Percentiles rank a stretch among this genome's conserved stretches.
phyloP scores from a whole-genome alignment of 768 basidiomycete genomes.

The Russula brevipes region DNA sequence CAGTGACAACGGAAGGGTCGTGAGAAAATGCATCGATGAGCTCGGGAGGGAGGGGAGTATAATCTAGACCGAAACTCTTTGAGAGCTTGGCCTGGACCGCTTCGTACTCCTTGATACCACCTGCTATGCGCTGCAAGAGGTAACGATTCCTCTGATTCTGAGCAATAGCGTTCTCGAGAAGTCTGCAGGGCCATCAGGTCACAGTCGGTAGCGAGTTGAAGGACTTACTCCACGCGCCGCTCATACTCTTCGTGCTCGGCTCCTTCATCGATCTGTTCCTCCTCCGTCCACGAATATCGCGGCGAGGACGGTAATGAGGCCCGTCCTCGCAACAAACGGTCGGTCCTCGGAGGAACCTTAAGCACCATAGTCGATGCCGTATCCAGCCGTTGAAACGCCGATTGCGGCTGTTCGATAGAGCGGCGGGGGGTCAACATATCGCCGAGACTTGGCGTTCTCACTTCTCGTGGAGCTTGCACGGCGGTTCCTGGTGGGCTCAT shows the following conservation, averaged over 20 bases:
- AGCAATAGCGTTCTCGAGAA: conserved; percentile 51
- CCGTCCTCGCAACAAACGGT: conserved; percentile 26
- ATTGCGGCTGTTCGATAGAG: neutral
- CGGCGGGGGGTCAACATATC: neutral
- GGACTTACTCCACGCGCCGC: conserved; percentile 47
- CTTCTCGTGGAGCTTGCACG: neutral
- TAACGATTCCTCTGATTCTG: conserved; percentile 69
- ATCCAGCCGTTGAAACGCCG: neutral
- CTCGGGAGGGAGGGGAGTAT: conserved; percentile 53
- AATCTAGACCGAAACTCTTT: conserved; percentile 43
- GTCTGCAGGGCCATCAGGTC: conserved; percentile 36
- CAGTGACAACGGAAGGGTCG: conserved; percentile 72
- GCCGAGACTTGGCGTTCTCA: neutral
- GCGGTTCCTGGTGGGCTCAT: conserved; percentile 4
- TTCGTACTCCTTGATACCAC: conserved; percentile 62
- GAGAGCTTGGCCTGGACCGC: conserved; percentile 49
- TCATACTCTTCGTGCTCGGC: conserved; percentile 54
- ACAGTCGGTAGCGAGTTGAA: neutral
- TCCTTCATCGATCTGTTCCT: conserved; percentile 42
- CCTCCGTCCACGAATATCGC: conserved; percentile 25
- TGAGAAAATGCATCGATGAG: conserved; percentile 70
- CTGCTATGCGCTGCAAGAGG: conserved; percentile 59
- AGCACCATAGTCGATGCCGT: neutral
- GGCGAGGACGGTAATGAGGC: conserved; percentile 35
- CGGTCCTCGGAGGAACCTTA: neutral